Percentiles rank a stretch among this genome's conserved stretches.
These are phyloP conservation scores for Sporisorium graminicola DNA, from an alignment of 1,284 basidiomycete species.

Conservation along the genomic window DNA sequence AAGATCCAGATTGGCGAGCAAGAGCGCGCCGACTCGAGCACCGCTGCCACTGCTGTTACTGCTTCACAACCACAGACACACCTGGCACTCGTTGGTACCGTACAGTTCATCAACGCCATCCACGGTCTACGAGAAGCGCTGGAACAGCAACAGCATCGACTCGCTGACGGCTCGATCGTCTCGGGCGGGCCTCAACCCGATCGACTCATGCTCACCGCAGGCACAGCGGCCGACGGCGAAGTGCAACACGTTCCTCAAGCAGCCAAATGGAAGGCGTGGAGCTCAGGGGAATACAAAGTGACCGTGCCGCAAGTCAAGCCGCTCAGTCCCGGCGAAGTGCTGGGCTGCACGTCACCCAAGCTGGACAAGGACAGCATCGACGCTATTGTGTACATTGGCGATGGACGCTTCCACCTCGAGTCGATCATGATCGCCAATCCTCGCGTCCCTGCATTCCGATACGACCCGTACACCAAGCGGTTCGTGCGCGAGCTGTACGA, in stretches of 20 bases:
- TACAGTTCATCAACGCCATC: conserved; percentile 68
- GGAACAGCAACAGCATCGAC: conserved; percentile 39
- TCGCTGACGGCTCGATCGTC: conserved; percentile 37
- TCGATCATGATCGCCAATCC: conserved; percentile 99
- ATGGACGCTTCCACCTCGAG: conserved; percentile 97
- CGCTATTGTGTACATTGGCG: conserved; percentile 82
- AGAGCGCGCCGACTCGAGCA: neutral
- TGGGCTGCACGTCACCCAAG: conserved; percentile 94
- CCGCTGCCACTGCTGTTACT: neutral
- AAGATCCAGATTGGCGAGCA: conserved; percentile 44
- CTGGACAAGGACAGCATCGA: conserved; percentile 69
- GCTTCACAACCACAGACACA: conserved; percentile 38
- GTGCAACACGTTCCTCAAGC: conserved; percentile 48
- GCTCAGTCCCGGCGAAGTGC: conserved; percentile 93
- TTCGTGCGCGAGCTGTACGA: conserved; percentile 93
- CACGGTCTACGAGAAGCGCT: conserved; percentile 60
- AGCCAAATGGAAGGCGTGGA: conserved; percentile 45
- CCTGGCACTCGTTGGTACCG: conserved; percentile 66
- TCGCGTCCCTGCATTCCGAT: conserved; percentile 92
- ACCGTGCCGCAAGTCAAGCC: conserved; percentile 90
- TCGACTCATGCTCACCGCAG: conserved; percentile 39
- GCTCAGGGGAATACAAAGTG: conserved; percentile 53
- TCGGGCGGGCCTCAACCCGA: conserved; percentile 19
- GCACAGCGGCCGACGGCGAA: conserved; percentile 9
- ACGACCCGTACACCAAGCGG: conserved; percentile 98